Evolutionary conservation across 1,139 yeast species (phyloP).

Genomic region (Sugiyamaella xylanicola): DNA sequence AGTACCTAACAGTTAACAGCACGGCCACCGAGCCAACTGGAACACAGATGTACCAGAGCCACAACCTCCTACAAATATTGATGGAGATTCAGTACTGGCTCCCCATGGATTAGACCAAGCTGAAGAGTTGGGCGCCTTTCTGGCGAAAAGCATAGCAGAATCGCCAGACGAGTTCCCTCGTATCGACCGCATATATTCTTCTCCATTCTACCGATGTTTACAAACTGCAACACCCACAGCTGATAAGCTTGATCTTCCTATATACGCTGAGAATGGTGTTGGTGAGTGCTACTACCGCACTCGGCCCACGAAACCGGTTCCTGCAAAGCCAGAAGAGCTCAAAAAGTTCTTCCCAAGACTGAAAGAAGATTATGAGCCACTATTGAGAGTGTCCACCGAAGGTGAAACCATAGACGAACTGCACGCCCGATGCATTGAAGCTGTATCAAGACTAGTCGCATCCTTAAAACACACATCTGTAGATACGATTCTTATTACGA

Average conservation of each 20-base stretch:
- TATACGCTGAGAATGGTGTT: conserved; percentile 68
- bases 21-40: conserved; percentile 85
- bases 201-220: conserved; percentile 89
- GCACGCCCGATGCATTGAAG: conserved; percentile 54
- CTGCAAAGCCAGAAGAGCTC: conserved; percentile 57
- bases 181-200: conserved; percentile 66
- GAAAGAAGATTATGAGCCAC: conserved; percentile 46
- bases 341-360: conserved; percentile 54
- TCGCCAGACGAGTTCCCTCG: conserved; percentile 40
- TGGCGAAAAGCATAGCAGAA: conserved; percentile 39
- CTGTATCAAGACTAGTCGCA: conserved; percentile 56
- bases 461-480: conserved; percentile 48
- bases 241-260: conserved; percentile 54
- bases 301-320: conserved; percentile 39
- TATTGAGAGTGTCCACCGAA: conserved; percentile 55
- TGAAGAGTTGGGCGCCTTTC: conserved; percentile 62
- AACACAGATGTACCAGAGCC: conserved; percentile 51
- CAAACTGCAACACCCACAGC: conserved; percentile 80
- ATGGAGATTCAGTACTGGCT: conserved; percentile 79
- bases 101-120: conserved; percentile 83
- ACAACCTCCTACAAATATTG: conserved; percentile 76
- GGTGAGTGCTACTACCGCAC: conserved; percentile 46
- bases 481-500: conserved; percentile 57
- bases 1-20: too few species aligned
- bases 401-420: conserved; percentile 73